A percentile compares a stretch with the other conserved stretches of the same genome.
Conservation (phyloP, 2,329 filamentous ascomycete species). For the Fusarium newnesense region DNA sequence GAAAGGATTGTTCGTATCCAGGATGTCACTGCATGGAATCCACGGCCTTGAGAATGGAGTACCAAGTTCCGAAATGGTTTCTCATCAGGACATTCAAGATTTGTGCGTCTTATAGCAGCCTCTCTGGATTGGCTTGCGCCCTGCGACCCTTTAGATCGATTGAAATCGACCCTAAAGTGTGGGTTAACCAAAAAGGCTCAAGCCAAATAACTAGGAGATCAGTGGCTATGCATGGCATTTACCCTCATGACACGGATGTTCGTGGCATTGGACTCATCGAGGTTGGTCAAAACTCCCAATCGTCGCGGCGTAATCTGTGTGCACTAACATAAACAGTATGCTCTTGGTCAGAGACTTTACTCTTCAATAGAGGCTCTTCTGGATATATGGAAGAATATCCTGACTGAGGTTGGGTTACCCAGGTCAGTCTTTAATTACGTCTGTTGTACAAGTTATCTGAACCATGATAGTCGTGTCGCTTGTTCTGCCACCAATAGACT, state of each 20-base stretch:
- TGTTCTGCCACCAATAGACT: neutral
- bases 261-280: neutral
- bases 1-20: neutral
- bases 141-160: neutral
- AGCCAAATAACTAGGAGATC: neutral
- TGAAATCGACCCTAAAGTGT: rapidly evolving
- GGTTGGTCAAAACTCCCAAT: neutral
- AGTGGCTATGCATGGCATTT: neutral
- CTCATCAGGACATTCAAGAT: neutral
- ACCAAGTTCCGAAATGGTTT: conserved; percentile 23
- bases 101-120: neutral
- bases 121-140: conserved; percentile 2
- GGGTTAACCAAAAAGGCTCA: rapidly evolving
- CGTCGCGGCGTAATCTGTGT: rapidly evolving
- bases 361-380: neutral
- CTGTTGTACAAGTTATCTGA: rapidly evolving
- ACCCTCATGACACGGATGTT: neutral
- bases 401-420: conserved; percentile 2
- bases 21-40: neutral
- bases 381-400: neutral
- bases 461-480: neutral
- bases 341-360: rapidly evolving
- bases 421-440: neutral
- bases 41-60: neutral
- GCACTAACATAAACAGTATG: neutral